Conservation (phyloP, 202 grass and related monocot species). For the Tripidium arundinaceum region DNA sequence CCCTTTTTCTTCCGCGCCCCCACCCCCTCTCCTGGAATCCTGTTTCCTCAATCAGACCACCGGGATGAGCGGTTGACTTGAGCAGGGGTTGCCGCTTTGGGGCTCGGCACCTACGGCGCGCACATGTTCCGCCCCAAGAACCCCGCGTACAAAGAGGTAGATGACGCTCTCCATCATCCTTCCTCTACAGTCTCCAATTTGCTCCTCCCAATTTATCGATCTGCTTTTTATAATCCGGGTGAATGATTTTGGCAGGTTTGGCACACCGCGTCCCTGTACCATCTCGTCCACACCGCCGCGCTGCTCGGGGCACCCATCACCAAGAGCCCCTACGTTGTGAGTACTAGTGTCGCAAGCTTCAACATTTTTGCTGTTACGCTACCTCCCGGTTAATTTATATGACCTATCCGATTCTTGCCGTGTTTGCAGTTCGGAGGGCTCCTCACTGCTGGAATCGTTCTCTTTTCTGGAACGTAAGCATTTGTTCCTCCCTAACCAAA, state of each 20-base stretch:
- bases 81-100: constrained; percentile 75
- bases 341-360: neutral
- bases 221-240: constrained; percentile 7
- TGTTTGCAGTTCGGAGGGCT: constrained; percentile 82
- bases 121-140: constrained; percentile 77
- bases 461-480: constrained; percentile 97
- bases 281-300: constrained; percentile 87
- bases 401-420: neutral
- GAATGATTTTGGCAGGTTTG: constrained; percentile 44
- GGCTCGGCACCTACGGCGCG: constrained; percentile 79
- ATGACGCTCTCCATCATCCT: neutral
- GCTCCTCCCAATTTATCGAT: neutral
- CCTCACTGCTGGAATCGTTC: constrained; percentile 73
- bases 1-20: neutral
- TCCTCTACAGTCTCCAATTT: neutral
- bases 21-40: neutral
- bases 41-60: neutral
- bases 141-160: constrained; percentile 68
- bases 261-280: constrained; percentile 88
- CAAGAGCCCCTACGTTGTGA: constrained; percentile 67
- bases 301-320: constrained; percentile 80
- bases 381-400: neutral
- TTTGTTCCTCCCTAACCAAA: neutral
- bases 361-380: neutral
- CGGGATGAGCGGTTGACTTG: constrained; percentile 1